Percentiles rank a stretch among this genome's conserved stretches.
Evolutionary conservation across 2,329 filamentous ascomycete genomes (phyloP).

Genomic region (Chaetomiaceae sp.): DNA sequence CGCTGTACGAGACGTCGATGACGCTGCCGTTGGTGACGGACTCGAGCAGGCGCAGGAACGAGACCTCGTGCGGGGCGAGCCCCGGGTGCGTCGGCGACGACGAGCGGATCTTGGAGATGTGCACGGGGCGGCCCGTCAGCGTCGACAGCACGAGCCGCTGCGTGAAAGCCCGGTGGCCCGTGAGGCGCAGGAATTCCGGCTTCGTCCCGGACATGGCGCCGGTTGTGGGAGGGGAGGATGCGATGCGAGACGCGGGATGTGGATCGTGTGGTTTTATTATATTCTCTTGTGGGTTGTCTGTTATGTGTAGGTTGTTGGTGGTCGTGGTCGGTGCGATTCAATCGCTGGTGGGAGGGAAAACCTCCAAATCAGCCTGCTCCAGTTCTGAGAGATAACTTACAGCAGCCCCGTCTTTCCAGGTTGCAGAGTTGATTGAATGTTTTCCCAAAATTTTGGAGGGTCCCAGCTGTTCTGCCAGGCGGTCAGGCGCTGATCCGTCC

Average conservation of each 20-base stretch:
- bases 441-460: conserved; percentile 28
- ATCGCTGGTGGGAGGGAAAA: no score
- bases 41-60: conserved; percentile 90
- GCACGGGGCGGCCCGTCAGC: conserved; percentile 80
- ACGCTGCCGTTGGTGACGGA: conserved; percentile 90
- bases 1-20: conserved; percentile 94
- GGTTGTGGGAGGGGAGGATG: no score
- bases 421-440: background rate
- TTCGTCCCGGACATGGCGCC: conserved; percentile 40
- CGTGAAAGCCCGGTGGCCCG: conserved; percentile 75
- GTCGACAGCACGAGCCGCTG: conserved; percentile 86
- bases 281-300: conserved; percentile 5
- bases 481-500: conserved; percentile 15
- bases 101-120: conserved; percentile 90
- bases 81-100: conserved; percentile 82
- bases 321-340: background rate
- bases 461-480: conserved; percentile 26
- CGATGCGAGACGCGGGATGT: no score
- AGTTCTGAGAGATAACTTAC: no score
- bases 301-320: background rate
- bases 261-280: no score
- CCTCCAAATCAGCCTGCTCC: no score
- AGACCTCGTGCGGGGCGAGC: conserved; percentile 87
- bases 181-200: conserved; percentile 66
- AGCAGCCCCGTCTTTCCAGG: no score